These are phyloP conservation scores for Quercus mongolica DNA, from an alignment of 306 rosid species.

Conservation along the genomic window DNA sequence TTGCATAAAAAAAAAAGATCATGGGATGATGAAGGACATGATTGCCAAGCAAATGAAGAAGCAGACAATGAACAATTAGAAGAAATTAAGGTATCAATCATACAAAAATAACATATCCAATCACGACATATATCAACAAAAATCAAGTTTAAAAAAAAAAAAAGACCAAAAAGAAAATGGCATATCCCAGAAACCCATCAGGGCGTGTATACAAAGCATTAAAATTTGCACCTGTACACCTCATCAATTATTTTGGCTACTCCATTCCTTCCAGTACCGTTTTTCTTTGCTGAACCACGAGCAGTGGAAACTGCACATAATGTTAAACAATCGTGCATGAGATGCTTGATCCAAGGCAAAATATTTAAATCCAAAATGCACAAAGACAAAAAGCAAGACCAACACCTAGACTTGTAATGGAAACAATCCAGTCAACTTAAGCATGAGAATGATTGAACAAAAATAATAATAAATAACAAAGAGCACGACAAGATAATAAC, in stretches of 20 bases:
- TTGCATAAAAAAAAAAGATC: neutral
- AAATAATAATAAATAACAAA: neutral
- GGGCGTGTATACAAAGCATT: neutral
- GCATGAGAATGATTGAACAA: neutral
- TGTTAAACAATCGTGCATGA: neutral
- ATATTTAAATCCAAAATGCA: neutral
- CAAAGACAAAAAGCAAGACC: neutral
- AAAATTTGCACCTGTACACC: neutral
- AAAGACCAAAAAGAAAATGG: neutral
- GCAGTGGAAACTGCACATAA: slow-evolving; percentile 1
- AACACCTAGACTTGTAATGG: neutral
- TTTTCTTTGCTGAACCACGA: neutral
- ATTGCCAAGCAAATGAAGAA: neutral
- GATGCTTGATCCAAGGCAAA: neutral
- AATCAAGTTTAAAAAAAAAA: neutral
- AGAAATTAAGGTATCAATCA: neutral
- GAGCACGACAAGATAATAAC: neutral
- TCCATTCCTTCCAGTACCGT: neutral
- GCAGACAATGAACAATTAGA: neutral
- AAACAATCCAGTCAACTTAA: neutral
- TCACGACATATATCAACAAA: neutral
- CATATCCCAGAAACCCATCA: neutral
- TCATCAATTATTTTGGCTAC: neutral
- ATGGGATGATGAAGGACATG: neutral
- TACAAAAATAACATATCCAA: neutral